phyloP scores from a whole-genome alignment of 257 asterid genomes.

The Ligustrum vulgare region DNA sequence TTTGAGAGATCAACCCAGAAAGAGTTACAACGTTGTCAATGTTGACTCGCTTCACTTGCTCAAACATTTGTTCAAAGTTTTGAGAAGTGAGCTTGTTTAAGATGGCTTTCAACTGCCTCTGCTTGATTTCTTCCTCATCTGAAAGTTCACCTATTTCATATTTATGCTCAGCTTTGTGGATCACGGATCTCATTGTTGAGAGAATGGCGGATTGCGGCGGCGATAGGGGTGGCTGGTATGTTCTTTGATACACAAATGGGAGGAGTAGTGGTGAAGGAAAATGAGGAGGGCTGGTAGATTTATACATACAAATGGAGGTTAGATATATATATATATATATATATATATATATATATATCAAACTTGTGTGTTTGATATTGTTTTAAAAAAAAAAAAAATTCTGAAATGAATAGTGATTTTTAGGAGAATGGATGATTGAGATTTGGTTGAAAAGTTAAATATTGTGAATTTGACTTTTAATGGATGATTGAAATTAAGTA shows the following conservation, averaged over 20 bases:
- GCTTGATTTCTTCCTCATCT: constrained; percentile 88
- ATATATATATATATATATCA: no score
- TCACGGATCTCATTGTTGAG: constrained; percentile 20
- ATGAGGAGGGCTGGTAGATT: constrained; percentile 20
- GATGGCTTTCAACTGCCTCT: constrained; percentile 80
- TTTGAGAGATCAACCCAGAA: constrained; percentile 84
- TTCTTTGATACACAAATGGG: background rate
- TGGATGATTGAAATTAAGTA: no score
- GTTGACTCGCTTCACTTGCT: constrained; percentile 82
- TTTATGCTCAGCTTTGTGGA: constrained; percentile 89
- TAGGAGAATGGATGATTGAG: no score
- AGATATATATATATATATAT: constrained; percentile 9
- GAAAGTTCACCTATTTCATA: constrained; percentile 81
- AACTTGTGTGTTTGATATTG: no score
- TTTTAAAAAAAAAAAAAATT: no score
- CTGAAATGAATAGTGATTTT: no score
- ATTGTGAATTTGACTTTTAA: no score
- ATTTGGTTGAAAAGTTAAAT: no score
- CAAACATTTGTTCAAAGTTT: constrained; percentile 81
- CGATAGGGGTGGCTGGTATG: background rate
- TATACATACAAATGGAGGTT: constrained; percentile 27
- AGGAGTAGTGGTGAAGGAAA: constrained; percentile 1
- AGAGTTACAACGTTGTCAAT: constrained; percentile 71
- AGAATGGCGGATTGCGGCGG: background rate
- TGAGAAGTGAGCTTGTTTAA: constrained; percentile 98